Evolutionary conservation across 164 flowering plant genomes (phyloP), one percentile per base, ranked within the genome.

Genomic region (Warburgia ugandensis): DNA sequence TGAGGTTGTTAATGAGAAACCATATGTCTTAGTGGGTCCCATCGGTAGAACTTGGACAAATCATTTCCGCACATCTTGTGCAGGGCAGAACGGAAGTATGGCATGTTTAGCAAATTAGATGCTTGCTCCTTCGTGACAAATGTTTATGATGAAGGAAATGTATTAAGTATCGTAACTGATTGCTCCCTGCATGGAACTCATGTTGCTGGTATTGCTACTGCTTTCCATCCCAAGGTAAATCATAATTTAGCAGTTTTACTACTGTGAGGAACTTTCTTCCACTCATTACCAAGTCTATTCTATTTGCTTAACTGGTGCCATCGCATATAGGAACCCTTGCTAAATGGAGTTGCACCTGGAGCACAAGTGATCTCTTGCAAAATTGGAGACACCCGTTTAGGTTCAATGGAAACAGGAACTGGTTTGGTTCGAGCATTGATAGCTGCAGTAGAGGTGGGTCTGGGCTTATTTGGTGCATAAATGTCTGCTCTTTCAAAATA

Each of bases 371-470:
- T 91, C 60, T 91, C 98, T 41, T 91, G 98, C 60, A 91, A 87
- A 75, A 91, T 91, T 71, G 96, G 96, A 28, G 98, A 91, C 57
- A 62, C 96, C 8, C 89, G 98, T 43, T 70, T 91, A 46, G 95
- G 95, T 41, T 87, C 96, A 56, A 91, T 91, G 98, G 96, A 88
- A 73, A 92, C 99, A n/a, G 99, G 99, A 67, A 92, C 99, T 54
- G 99, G 99, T 22, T 75, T 92, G 70, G 79, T 75, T 42, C 71
- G 99, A 54, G 99, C 99, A 29, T 47, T 92, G 47, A 88, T 92
- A 58, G 95, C 99, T 51, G 95, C 81, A 52, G 94, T 92, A 57
- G 96, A 92, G 91, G 99, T 87, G 43, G 16, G 61, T 58, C 41
- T 53, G 21, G 56, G 21, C 31, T 39, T 16, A 48, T 43, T 42